These are phyloP conservation scores for Rhizopogon roseolus DNA, from an alignment of 768 basidiomycete genomes.

Conservation along the genomic window DNA sequence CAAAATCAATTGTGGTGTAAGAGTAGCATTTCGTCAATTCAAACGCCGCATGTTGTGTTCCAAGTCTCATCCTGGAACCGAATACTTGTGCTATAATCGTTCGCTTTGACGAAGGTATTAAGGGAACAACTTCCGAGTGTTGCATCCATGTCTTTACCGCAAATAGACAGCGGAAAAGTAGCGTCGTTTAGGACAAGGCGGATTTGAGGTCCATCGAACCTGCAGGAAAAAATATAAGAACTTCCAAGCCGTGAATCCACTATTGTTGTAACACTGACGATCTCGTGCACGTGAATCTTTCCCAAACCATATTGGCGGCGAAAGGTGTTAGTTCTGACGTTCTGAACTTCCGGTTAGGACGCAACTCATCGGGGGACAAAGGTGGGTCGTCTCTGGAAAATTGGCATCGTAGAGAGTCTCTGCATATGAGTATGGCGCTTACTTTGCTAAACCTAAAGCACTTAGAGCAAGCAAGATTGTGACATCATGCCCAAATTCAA, in stretches of 20 bases:
- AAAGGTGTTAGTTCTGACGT: conserved; percentile 39
- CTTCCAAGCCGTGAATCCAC: not conserved
- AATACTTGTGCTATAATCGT: conserved; percentile 19
- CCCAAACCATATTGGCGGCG: conserved; percentile 40
- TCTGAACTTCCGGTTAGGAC: conserved; percentile 28
- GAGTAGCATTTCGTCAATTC: not conserved
- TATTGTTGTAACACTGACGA: conserved; percentile 18
- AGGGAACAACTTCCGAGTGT: conserved; percentile 34
- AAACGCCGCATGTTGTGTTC: conserved; percentile 31
- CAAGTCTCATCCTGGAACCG: conserved; percentile 28
- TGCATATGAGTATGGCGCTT: not conserved
- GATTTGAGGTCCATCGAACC: conserved; percentile 31
- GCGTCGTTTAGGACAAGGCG: conserved; percentile 38
- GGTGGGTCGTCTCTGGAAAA: conserved; percentile 26
- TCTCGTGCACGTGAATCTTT: conserved; percentile 32
- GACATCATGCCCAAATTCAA: conserved; percentile 36
- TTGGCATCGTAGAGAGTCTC: not conserved
- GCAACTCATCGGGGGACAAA: conserved; percentile 23
- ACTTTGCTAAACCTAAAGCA: conserved; percentile 30
- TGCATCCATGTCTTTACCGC: conserved; percentile 24
- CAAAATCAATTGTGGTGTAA: not conserved
- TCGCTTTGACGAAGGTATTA: conserved; percentile 26
- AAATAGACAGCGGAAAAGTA: conserved; percentile 33
- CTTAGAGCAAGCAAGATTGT: conserved; percentile 31
- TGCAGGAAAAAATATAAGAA: conserved; percentile 7